phyloP scores from a whole-genome alignment of 306 rosid species.

The Begonia peltatifolia region DNA sequence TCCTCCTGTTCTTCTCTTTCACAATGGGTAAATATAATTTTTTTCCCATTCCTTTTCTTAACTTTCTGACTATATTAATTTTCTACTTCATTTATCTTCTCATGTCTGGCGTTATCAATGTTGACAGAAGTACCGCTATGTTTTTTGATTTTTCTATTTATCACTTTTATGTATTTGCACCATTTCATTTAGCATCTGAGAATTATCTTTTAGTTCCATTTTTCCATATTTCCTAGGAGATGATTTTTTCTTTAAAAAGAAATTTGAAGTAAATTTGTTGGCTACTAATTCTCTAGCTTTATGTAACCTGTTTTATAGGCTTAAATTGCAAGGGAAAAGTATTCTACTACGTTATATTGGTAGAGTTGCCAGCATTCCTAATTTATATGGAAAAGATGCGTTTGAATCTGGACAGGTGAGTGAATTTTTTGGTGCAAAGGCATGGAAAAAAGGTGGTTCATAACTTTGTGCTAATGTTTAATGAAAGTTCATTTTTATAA shows the following conservation, averaged over 20 bases:
- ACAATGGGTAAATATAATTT: constrained; percentile 38
- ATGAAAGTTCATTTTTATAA: constrained; percentile 5
- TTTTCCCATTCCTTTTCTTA: neutral
- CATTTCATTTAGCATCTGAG: neutral
- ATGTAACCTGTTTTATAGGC: constrained; percentile 25
- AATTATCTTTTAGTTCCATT: neutral
- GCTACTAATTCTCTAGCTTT: neutral
- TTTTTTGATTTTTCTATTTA: neutral
- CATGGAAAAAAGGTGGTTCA: neutral
- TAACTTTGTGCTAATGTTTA: neutral
- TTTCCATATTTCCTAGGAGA: neutral
- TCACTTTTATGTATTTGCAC: neutral
- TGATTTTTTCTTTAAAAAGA: too few relatives aligned
- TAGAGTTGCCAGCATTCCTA: constrained; percentile 31
- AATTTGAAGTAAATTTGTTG: neutral
- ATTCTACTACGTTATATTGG: constrained; percentile 64
- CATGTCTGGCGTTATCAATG: too few relatives aligned
- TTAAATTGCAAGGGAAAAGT: constrained; percentile 38
- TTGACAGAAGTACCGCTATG: too few relatives aligned
- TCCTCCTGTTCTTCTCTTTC: constrained; percentile 31
- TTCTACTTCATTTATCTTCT: too few relatives aligned
- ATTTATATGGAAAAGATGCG: constrained; percentile 54
- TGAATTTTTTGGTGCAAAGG: constrained; percentile 1
- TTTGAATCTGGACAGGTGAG: constrained; percentile 53
- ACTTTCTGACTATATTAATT: neutral